phyloP scores from a whole-genome alignment of 2,329 filamentous ascomycete genomes.

The Triangularia verruculosa region DNA sequence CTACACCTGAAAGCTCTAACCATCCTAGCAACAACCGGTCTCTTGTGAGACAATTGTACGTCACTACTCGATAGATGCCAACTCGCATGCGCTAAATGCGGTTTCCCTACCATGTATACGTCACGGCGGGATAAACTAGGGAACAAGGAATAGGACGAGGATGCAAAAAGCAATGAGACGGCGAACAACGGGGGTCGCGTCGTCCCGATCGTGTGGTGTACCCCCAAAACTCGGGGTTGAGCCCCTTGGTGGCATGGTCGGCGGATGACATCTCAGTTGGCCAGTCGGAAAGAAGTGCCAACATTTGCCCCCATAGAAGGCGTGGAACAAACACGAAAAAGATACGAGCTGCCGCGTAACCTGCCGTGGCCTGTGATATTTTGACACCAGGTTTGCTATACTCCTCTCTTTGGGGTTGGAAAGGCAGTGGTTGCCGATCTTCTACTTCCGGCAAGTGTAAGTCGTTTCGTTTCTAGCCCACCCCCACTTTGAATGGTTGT shows the following conservation, averaged over 20 bases:
- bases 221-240: neutral
- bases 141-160: neutral
- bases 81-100: neutral
- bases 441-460: too few species aligned
- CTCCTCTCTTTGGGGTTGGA: neutral
- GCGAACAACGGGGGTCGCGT: neutral
- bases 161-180: neutral
- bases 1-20: neutral
- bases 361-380: neutral
- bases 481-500: neutral
- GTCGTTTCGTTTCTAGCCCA: neutral
- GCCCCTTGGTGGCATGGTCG: neutral
- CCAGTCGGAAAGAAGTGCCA: slow-evolving; percentile 11
- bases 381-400: neutral
- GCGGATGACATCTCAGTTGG: neutral
- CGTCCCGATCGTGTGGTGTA: neutral
- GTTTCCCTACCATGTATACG: neutral
- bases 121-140: neutral
- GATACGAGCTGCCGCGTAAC: slow-evolving; percentile 22
- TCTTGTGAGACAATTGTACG: neutral
- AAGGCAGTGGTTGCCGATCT: too few species aligned
- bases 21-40: neutral
- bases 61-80: neutral
- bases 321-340: neutral
- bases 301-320: neutral